Base-by-base conservation (phyloP, 768 basidiomycete species). In the Hebeloma cylindrosporum region DNA sequence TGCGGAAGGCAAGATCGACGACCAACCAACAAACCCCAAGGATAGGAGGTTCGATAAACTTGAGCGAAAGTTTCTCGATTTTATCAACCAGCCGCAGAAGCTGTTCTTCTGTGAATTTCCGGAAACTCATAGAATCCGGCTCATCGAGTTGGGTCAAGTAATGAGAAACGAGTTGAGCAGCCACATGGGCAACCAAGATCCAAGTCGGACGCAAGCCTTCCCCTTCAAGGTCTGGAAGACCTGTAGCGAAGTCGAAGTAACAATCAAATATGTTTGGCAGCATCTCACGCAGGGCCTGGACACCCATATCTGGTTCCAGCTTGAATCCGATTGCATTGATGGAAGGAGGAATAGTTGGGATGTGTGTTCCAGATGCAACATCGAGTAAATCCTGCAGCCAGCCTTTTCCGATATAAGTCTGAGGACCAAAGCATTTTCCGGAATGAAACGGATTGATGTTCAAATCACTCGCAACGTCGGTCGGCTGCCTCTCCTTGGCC, bases 1-100 rank as follows among this genome's bases (percentile, higher is more conserved):
- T 13, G 80, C 75, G 26, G 66, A 66, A 2, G 74, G 66, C 14
- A 85, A n/a, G 43, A 54, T 86, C 85, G 23, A 89, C 66, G 3
- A 70, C 54, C 58, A 85, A 83, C 87, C 87, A 90, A 25, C 72
- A 67, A n/a, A 74, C 51, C 7, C 68, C 58, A 31, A 85, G 60
- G 3, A 67, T 67, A 16, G 75, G 65, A 3, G 54, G 46, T 51
- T 73, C 71, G 36, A 72, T 51, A 3, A 61, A 61, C 27, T 61
- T 50, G 7, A 64, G 45, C 2, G 66, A 57, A 2, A 65, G 58
- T 4, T 71, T 66, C 20, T 69, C 64, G 39, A 80, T 60, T 11
- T 62, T 61, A 16, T 63, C 56, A 4, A 73, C 52, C 23, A 81
- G 57, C 10, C 60, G 65, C 27, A 61, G 53, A 29, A 74, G 53